These are phyloP conservation scores for Lyophyllum shimeji DNA, from an alignment of 768 basidiomycete genomes.

Conservation along the genomic window DNA sequence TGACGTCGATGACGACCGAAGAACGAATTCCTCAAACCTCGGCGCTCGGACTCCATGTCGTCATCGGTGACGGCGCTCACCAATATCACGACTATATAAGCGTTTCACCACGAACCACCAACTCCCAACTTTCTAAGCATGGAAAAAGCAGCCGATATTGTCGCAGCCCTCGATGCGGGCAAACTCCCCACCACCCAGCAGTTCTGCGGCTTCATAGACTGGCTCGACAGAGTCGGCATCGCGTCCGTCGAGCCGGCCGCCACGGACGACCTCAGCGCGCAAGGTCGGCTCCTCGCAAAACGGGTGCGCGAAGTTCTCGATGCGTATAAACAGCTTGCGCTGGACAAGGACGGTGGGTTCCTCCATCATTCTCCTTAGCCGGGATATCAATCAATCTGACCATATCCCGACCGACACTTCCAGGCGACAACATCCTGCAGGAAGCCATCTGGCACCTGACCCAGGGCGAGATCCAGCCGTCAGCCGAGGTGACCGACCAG, in stretches of 20 bases:
- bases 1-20: too few species aligned
- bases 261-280: conserved; percentile 47
- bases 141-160: conserved; percentile 61
- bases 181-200: conserved; percentile 69
- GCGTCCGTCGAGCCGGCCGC: conserved; percentile 40
- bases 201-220: conserved; percentile 51
- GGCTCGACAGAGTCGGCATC: conserved; percentile 49
- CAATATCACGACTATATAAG: neutral
- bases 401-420: too few species aligned
- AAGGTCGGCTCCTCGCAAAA: conserved; percentile 51
- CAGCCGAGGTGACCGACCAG: conserved; percentile 46
- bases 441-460: conserved; percentile 69
- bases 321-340: conserved; percentile 54
- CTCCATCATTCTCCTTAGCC: neutral
- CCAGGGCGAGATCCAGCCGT: too few species aligned
- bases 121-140: conserved; percentile 32
- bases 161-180: conserved; percentile 70
- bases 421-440: conserved; percentile 67
- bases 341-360: conserved; percentile 55
- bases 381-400: too few species aligned
- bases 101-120: neutral
- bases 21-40: too few species aligned
- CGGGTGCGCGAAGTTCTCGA: conserved; percentile 53
- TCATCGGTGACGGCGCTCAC: conserved; percentile 10
- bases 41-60: too few species aligned